phyloP scores from a whole-genome alignment of 2,329 filamentous ascomycete genomes.

The Sclerotinia subarctica region DNA sequence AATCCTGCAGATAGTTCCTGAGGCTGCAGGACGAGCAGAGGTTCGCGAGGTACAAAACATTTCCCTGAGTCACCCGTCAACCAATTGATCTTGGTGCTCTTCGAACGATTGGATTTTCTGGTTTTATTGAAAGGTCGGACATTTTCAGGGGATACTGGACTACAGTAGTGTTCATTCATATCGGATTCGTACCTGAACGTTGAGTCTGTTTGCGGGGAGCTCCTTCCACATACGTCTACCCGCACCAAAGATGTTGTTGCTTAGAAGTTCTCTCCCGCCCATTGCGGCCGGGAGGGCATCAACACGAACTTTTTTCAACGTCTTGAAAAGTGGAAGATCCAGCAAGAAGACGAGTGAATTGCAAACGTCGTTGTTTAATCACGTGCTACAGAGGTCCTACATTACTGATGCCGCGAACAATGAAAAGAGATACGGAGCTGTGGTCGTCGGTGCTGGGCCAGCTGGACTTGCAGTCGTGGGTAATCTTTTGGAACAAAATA shows the following conservation, averaged over 20 bases:
- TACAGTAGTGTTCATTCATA: not conserved
- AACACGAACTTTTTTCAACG: constrained; percentile 4
- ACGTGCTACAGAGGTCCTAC: not conserved
- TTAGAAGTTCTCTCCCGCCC: constrained; percentile 5
- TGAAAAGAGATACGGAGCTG: constrained; percentile 45
- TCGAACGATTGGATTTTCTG: not conserved
- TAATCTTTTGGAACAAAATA: constrained; percentile 55
- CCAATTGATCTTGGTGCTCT: not conserved
- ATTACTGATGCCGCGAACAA: not conserved
- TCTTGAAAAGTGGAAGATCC: constrained; percentile 12
- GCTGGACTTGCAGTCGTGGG: constrained; percentile 59
- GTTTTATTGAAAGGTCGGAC: not conserved
- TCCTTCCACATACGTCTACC: not conserved
- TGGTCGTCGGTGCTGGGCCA: constrained; percentile 58
- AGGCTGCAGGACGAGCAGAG: not conserved
- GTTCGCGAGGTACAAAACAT: not conserved
- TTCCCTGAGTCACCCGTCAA: not conserved
- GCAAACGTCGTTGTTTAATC: not conserved
- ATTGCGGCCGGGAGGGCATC: constrained; percentile 10
- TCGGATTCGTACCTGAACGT: constrained; percentile 1
- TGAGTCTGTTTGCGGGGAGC: not conserved
- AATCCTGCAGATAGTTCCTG: not conserved
- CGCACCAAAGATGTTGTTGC: not conserved
- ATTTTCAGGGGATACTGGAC: not conserved
- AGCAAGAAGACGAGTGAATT: not conserved